phyloP scores from a whole-genome alignment of 306 rosid species.

The Fragaria ananassa region DNA sequence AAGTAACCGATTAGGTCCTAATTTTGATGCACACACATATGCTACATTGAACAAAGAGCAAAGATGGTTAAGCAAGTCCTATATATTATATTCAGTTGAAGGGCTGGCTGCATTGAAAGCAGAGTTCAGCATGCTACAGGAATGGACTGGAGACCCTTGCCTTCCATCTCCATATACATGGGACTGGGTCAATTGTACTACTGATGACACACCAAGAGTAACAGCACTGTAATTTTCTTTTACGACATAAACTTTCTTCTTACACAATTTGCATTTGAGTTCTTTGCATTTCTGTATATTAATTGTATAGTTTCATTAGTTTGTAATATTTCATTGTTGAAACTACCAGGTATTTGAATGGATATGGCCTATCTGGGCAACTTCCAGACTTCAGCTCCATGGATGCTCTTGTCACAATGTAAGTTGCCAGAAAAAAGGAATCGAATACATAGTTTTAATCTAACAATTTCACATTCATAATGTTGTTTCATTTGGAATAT shows the following conservation, averaged over 20 bases:
- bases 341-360: slow-evolving; percentile 39
- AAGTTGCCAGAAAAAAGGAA: slow-evolving; percentile 10
- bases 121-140: slow-evolving; percentile 33
- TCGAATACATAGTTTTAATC: not conserved
- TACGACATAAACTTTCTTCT: not conserved
- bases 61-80: not conserved
- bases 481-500: not conserved
- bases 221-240: slow-evolving; percentile 32
- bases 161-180: slow-evolving; percentile 42
- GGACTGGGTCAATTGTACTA: slow-evolving; percentile 46
- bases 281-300: not conserved
- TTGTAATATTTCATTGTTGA: slow-evolving; percentile 12
- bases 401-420: slow-evolving; percentile 49
- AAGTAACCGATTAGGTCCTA: not conserved
- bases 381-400: slow-evolving; percentile 51
- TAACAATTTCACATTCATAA: not conserved
- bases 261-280: not conserved
- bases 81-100: slow-evolving; percentile 25
- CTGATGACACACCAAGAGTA: slow-evolving; percentile 34
- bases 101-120: slow-evolving; percentile 33
- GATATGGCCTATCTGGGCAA: slow-evolving; percentile 35
- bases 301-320: not conserved
- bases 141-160: slow-evolving; percentile 57
- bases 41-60: slow-evolving; percentile 10
- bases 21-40: not conserved